Base-by-base conservation (phyloP, 2,329 filamentous ascomycete genomes). In the Dactylonectria estremocensis region DNA sequence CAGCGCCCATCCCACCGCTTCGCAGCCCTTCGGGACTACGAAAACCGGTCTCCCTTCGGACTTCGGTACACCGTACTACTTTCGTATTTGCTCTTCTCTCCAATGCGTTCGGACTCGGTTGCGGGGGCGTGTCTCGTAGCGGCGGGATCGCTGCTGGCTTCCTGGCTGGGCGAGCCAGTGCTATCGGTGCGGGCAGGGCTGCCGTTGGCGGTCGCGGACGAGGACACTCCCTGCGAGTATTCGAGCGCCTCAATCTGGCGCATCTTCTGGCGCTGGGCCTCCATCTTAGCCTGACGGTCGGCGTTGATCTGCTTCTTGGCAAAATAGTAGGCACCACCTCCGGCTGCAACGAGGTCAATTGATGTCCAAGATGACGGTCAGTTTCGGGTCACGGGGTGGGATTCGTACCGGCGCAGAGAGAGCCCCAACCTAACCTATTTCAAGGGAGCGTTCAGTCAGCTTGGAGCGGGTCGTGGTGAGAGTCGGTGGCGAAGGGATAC, bases 241-340 rank as follows among this genome's bases (percentile, higher is more conserved):
- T 91, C 88, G 67, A 90, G 81, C n/a, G 85, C 84, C 28, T 87
- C 82, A 46, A 86, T 83, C 74, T 86, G 83, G 65, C 87, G 88
- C 83, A 88, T 91, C 83, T 92, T 91, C 74, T 89, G 83, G 62
- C 88, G 87, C 66, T 86, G 88, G 68, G 92, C 90, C 75, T 92
- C 88, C 72, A 92, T 89, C 76, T 93, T 90, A 68, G 89, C 85
- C 68, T 89, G 87, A 71, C 95, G 93, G 82, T 98, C 95, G 74
- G 93, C 93, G 80, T 98, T 97, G 88, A 99, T 97, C 81, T 91
- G 92, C 78, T 90, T 89, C 87, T 99, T 99, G 71, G 96, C 96
- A 80, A 98, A 97, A 85, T 93, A 95, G 87, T 98, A 99, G 77
- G 95, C 95, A 70, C 92, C 93, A 72, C 90, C 96, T 78, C 95